Conservation (phyloP, 345 rosid genomes). For the Euphorbia pulcherrima region DNA sequence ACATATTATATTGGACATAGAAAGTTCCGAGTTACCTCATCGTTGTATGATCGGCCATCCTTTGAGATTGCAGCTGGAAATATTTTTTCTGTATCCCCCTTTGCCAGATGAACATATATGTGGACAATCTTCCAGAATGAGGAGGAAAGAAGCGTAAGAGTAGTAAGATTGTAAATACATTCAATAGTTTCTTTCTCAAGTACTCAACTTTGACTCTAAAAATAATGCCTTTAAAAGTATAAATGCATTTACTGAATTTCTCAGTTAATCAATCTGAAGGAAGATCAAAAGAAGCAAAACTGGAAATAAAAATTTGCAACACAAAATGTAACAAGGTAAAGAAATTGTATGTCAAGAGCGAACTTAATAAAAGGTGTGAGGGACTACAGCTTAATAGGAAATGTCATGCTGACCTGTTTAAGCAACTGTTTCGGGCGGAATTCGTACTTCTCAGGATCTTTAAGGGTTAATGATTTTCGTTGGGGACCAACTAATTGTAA, state of each 20-base stretch:
- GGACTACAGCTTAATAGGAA: too few species aligned
- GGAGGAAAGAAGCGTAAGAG: neutral
- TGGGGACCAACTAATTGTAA: conserved; percentile 98
- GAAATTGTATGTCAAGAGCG: neutral
- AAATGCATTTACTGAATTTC: neutral
- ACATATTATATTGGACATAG: neutral
- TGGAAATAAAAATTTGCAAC: neutral
- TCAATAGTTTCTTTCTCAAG: neutral
- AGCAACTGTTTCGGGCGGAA: conserved; percentile 93
- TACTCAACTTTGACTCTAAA: neutral
- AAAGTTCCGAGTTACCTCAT: conserved; percentile 53
- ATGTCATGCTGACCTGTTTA: conserved; percentile 56
- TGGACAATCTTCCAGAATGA: conserved; percentile 65
- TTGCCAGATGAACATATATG: conserved; percentile 83
- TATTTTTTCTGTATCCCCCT: conserved; percentile 71
- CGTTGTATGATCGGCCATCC: conserved; percentile 95
- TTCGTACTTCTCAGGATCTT: conserved; percentile 95
- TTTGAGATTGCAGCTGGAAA: conserved; percentile 89
- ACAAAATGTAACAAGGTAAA: neutral
- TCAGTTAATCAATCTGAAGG: neutral
- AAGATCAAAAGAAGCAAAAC: neutral
- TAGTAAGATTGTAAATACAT: neutral
- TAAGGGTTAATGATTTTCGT: conserved; percentile 79
- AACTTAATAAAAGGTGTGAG: too few species aligned
- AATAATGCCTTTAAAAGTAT: neutral